A percentile compares a stretch with the other conserved stretches of the same genome.
Evolutionary conservation across 2,329 filamentous ascomycete species (phyloP).

Genomic region (Penicillium sp.): DNA sequence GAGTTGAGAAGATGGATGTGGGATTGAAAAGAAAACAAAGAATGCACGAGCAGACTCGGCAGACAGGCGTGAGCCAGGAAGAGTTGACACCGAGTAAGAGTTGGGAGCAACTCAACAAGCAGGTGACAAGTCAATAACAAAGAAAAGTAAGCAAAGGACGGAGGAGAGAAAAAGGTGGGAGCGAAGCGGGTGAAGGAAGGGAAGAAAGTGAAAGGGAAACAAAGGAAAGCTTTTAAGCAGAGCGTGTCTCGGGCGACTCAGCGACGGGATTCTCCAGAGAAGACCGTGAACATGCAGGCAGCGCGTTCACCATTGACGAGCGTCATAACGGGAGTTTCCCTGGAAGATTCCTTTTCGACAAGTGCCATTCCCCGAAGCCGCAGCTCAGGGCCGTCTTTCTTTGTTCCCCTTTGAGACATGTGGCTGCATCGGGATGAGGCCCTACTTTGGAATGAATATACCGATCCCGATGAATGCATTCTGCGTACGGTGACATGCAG

Average conservation of each 20-base stretch:
- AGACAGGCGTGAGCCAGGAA: neutral
- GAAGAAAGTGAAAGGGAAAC: conserved; percentile 2
- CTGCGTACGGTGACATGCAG: neutral
- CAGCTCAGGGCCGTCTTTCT: neutral
- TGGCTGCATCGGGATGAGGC: neutral
- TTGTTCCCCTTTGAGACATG: neutral
- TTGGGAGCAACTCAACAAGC: neutral
- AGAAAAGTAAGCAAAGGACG: neutral
- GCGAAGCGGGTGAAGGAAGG: neutral
- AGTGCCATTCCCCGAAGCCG: neutral
- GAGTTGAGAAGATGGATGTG: neutral
- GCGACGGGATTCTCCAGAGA: neutral
- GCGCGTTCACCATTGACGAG: neutral
- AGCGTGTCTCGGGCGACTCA: neutral
- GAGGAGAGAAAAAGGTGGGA: neutral
- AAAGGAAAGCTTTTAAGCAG: conserved; percentile 7
- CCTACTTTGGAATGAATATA: neutral
- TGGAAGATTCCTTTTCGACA: neutral
- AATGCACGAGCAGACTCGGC: neutral
- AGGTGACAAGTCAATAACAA: neutral
- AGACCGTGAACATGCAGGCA: neutral
- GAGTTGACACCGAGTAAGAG: neutral
- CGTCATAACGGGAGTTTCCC: too few relatives aligned
- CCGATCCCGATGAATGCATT: neutral
- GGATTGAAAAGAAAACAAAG: neutral